Conservation (phyloP, 495 filamentous ascomycete species). For the Neurospora pannonica region DNA sequence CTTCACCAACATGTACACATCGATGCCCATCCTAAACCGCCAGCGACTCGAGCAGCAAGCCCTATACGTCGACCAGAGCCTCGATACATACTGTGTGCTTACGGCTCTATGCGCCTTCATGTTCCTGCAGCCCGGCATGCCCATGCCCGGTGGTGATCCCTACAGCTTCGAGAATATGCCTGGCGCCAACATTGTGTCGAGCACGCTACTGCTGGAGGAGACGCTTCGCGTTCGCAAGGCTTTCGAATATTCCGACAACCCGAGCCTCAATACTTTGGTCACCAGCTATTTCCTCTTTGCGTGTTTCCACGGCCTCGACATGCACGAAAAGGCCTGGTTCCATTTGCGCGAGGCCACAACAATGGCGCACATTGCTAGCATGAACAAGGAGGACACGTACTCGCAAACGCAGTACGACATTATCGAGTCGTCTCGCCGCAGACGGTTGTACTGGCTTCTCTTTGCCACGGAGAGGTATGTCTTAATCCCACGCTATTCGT, state of each 20-base stretch:
- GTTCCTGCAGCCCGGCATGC: constrained; percentile 75
- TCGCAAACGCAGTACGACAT: constrained; percentile 34
- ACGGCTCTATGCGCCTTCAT: constrained; percentile 74
- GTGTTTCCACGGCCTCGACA: constrained; percentile 61
- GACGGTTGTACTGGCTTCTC: constrained; percentile 63
- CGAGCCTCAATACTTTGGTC: constrained; percentile 57
- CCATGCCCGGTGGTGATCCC: constrained; percentile 41
- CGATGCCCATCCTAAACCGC: constrained; percentile 70
- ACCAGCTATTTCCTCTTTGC: constrained; percentile 78
- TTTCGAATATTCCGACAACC: constrained; percentile 62
- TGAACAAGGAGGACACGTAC: constrained; percentile 56
- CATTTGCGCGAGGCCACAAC: constrained; percentile 65
- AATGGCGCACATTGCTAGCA: constrained; percentile 43
- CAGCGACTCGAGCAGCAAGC: constrained; percentile 56
- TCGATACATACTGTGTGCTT: constrained; percentile 70
- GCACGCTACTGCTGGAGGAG: constrained; percentile 64
- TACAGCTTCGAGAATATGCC: constrained; percentile 43
- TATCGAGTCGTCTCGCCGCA: constrained; percentile 43
- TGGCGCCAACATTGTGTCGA: constrained; percentile 43
- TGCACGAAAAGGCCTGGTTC: constrained; percentile 65
- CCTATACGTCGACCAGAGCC: constrained; percentile 52
- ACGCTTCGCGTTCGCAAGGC: constrained; percentile 63
- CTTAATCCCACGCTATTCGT: background rate
- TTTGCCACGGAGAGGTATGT: constrained; percentile 61
- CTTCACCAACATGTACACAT: constrained; percentile 75